phyloP scores from a whole-genome alignment of 495 filamentous ascomycete species.

The Aspergillus indologenus region DNA sequence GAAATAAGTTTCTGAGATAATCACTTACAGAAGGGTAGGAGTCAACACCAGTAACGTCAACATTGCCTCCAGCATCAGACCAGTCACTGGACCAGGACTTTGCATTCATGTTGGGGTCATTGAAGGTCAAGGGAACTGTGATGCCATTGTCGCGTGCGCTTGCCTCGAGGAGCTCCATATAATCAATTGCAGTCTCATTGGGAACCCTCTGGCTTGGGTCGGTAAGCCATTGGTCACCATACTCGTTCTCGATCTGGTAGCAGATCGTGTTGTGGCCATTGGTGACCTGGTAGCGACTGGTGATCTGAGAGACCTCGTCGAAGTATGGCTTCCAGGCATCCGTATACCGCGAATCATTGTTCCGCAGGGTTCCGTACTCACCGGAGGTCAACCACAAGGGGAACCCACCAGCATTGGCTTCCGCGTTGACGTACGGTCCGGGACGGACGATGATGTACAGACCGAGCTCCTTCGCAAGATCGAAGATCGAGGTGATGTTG shows the following conservation, averaged over 20 bases:
- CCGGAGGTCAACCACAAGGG: constrained; percentile 61
- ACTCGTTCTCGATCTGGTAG: constrained; percentile 63
- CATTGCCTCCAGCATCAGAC: constrained; percentile 50
- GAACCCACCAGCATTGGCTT: constrained; percentile 56
- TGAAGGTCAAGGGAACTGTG: constrained; percentile 50
- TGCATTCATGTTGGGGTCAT: constrained; percentile 52
- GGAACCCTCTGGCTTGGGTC: constrained; percentile 37
- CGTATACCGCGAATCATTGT: constrained; percentile 56
- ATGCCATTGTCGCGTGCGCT: constrained; percentile 52
- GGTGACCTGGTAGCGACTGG: constrained; percentile 52
- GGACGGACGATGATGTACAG: constrained; percentile 39
- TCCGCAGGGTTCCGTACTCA: constrained; percentile 55
- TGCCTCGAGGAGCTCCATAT: constrained; percentile 55
- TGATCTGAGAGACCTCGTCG: constrained; percentile 45
- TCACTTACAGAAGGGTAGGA: constrained; percentile 50
- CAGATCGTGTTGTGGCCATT: constrained; percentile 54
- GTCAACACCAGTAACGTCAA: constrained; percentile 56
- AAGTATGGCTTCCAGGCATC: constrained; percentile 51
- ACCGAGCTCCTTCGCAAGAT: constrained; percentile 51
- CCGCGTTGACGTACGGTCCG: constrained; percentile 47
- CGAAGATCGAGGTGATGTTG: constrained; percentile 50
- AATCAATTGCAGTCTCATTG: constrained; percentile 46
- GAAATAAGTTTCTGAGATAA: too few species aligned
- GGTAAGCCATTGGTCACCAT: constrained; percentile 53
- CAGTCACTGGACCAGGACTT: constrained; percentile 56